Evolutionary conservation across 306 rosid genomes (phyloP).

Genomic region (Benincasa hispida): DNA sequence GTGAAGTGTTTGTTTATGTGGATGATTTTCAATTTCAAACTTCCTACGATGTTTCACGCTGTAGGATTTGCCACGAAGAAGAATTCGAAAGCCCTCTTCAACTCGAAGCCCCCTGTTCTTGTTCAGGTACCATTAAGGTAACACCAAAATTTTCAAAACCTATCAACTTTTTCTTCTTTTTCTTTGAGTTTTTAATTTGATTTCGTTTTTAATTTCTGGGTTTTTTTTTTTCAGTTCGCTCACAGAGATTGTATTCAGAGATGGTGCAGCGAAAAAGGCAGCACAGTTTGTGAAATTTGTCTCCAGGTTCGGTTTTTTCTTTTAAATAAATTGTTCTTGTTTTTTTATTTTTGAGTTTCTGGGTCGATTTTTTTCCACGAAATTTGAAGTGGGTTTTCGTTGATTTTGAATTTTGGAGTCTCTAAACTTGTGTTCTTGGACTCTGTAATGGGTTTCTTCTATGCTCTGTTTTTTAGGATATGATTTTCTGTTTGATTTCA

Average conservation of each 20-base stretch:
- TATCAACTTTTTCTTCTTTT: not conserved
- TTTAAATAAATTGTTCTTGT: not conserved
- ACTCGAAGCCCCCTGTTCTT: conserved; percentile 92
- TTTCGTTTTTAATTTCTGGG: too few relatives aligned
- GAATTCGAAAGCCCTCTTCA: conserved; percentile 43
- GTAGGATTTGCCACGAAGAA: conserved; percentile 94
- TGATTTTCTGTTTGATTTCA: not conserved
- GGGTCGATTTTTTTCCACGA: not conserved
- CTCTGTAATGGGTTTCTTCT: not conserved
- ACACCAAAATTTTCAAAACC: not conserved
- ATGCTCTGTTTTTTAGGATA: not conserved
- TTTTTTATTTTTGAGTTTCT: not conserved
- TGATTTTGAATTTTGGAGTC: not conserved
- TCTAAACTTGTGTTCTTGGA: not conserved
- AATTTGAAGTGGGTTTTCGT: not conserved
- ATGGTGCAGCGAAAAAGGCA: conserved; percentile 94
- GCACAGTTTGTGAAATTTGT: conserved; percentile 77
- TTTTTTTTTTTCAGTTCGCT: conserved; percentile 46
- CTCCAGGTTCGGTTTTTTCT: conserved; percentile 49
- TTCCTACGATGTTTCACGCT: conserved; percentile 27
- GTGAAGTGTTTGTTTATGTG: conserved; percentile 43
- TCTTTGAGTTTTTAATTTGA: not conserved
- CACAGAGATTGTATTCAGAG: conserved; percentile 97
- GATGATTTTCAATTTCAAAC: conserved; percentile 35
- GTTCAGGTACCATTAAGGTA: conserved; percentile 95